These are phyloP conservation scores for Amoebophrya sp. DNA, from an alignment of 169 alveolate genomes.

Conservation along the genomic window DNA sequence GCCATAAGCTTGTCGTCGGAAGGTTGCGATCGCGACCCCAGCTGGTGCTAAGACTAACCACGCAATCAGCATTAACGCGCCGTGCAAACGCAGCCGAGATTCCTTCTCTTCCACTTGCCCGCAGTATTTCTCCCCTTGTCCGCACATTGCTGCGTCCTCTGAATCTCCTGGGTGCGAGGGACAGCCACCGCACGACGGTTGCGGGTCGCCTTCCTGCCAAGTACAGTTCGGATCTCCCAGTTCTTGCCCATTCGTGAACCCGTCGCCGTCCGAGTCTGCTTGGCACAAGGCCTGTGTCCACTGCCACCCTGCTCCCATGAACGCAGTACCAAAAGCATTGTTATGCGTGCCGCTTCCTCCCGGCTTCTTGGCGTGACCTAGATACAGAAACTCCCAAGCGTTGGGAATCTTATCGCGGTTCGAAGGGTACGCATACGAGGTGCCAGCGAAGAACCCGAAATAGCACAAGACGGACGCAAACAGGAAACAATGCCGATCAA, in stretches of 20 bases:
- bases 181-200: not conserved
- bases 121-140: not conserved
- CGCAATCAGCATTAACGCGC: not conserved
- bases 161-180: not conserved
- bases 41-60: not conserved
- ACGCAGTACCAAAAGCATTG: not conserved
- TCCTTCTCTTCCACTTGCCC: not conserved
- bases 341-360: not conserved
- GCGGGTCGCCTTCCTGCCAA: not conserved
- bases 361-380: not conserved
- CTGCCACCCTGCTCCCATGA: not conserved
- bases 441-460: too few relatives aligned
- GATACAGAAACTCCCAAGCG: not conserved
- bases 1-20: not conserved
- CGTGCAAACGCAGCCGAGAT: not conserved
- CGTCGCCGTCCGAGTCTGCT: slow-evolving; percentile 17
- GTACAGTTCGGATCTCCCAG: slow-evolving; percentile 25
- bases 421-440: not conserved
- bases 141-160: not conserved
- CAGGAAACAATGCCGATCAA: too few relatives aligned
- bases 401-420: not conserved
- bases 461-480: too few relatives aligned
- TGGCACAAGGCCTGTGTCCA: slow-evolving; percentile 14
- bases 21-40: not conserved
- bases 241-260: slow-evolving; percentile 19